Percentiles rank a stretch among this genome's conserved stretches.
Evolutionary conservation across 768 basidiomycete genomes (phyloP).

Genomic region (Scleroderma citrinum): DNA sequence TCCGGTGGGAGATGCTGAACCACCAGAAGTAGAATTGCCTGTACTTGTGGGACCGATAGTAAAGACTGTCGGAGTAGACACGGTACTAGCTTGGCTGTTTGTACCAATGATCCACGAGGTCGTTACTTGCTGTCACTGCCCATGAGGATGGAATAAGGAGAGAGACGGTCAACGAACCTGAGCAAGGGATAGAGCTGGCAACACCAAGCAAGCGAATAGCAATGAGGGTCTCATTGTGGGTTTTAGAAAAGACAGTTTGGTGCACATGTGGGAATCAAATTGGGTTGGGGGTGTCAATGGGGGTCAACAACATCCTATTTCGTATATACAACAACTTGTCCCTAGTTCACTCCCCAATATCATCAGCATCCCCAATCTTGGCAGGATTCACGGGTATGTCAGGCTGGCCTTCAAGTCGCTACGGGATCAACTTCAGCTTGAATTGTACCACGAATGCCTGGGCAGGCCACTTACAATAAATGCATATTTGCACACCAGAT

Average conservation of each 20-base stretch:
- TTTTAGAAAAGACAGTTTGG: background rate
- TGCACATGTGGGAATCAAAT: background rate
- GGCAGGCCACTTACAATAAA: constrained; percentile 53
- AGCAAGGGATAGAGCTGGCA: constrained; percentile 22
- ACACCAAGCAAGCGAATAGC: constrained; percentile 26
- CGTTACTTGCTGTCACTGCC: constrained; percentile 31
- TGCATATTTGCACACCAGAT: constrained; percentile 78
- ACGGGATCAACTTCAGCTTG: background rate
- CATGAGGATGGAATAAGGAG: constrained; percentile 2
- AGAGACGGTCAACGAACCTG: constrained; percentile 22
- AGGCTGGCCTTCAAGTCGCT: constrained; percentile 24
- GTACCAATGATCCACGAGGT: constrained; percentile 29
- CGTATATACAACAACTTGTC: background rate
- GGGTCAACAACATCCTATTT: no score
- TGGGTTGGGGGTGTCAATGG: background rate
- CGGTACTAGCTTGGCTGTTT: constrained; percentile 37
- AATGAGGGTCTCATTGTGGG: constrained; percentile 25
- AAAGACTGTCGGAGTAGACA: constrained; percentile 37
- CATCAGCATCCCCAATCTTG: background rate
- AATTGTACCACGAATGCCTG: background rate
- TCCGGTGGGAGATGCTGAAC: constrained; percentile 13
- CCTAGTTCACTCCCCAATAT: background rate
- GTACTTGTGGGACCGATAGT: constrained; percentile 36
- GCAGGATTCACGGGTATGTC: constrained; percentile 20
- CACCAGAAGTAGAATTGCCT: constrained; percentile 14